Evolutionary conservation across 331 rosid species (phyloP), one percentile per base, ranked within the genome.

Genomic region (Prunus yedoensis): DNA sequence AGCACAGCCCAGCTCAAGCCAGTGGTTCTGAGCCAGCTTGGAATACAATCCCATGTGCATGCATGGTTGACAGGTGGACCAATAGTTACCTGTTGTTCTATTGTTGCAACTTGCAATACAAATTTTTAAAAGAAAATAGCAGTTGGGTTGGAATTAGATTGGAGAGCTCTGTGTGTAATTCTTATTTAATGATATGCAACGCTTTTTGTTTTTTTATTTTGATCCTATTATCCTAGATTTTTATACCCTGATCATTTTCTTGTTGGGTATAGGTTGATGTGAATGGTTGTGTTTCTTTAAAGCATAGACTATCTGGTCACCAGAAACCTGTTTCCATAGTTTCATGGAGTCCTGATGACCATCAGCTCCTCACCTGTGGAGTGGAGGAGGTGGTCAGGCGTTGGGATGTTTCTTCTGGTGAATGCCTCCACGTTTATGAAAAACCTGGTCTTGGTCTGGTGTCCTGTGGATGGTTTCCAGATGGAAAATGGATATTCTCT

Each of bases 401-500:
- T 45, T 95, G 98, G 98, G 96, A 92, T 82, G 96, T 92, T 77
- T 83, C 94, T 50, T 78, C 91, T 53, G 99, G 98, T 21, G 80
- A 89, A 77, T 95, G 99, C 80, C 94, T 95, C 74, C 92, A 84
- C 72, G 77, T 95, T 77, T 95, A 90, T 82, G 98, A 90, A 68
- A 95, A 91, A 76, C 72, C 87, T 77, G 93, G 96, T 60, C 53
- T 82, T 71, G 94, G 93, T 77, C 74, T 89, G 21, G 89, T 95
- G 54, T 89, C 98, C 21, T 92, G 99, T 82, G 84, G 96, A 72
- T 95, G 99, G 99, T 88, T 89, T 82, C 97, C 98, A 54, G 86
- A 85, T 80, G 99, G 98, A 56, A 91, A 88, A 80, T 79, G 83
- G 83, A 76, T 95, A 83, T 86, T 92, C 78, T 89, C 91, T 67